Base-by-base conservation (phyloP, 345 rosid species). In the Gossypium turneri region DNA sequence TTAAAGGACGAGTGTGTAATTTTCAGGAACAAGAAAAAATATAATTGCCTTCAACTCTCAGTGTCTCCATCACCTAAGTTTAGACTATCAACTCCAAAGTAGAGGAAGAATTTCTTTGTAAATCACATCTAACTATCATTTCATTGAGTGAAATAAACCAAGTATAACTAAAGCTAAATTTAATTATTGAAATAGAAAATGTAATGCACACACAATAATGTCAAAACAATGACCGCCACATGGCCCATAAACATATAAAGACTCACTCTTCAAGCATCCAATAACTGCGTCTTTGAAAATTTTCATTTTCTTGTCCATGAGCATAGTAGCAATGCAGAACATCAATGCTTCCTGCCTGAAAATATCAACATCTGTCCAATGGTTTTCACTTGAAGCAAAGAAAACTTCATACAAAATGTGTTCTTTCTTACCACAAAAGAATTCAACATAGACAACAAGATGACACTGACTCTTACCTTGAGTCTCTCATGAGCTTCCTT, bases 211-310 rank as follows among this genome's bases (percentile, higher is more conserved):
- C 45, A 70, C n/a, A 68, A 50, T 12, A 16, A 34, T 51, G 44
- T 51, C 9, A 69, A 69, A 69, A 69, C 15, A 48, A 24, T 41
- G 27, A 52, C 45, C 8, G 57, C 10, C 25, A 53, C 60, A 29
- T 51, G 60, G 25, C 3, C 6, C 45, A 52, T 29, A 48, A 29
- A 50, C 43, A 19, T 48, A 50, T 50, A 47, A 48, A 53, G 73
- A 87, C 99, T 90, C 83, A 95, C 99, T 95, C 94, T 76, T 93
- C 98, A 80, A 95, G 99, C 96, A 91, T 80, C 98, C 99, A 95
- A 72, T 95, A 95, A 75, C 96, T 89, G 84, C 99, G 92, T 63
- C 99, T 89, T 76, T 93, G 99, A 79, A 95, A 95, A 80, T 82
- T 87, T 77, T 91, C 96, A 70, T 91, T 86, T 9, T 90, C 89